phyloP scores from a whole-genome alignment of 23 red algal species.

The Gracilaria gracilis region DNA sequence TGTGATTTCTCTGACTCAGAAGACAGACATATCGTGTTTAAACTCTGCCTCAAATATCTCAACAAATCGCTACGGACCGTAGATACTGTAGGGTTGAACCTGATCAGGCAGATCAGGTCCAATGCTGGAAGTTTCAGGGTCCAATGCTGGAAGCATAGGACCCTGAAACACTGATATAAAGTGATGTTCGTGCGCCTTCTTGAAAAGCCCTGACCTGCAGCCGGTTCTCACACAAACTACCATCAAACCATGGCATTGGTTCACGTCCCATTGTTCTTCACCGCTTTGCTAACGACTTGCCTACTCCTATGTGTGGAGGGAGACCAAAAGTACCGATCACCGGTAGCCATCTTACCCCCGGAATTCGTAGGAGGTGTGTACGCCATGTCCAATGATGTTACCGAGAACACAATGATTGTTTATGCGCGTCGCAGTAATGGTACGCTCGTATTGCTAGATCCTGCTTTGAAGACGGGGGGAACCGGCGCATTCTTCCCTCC shows the following conservation, averaged over 20 bases:
- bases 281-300: not conserved
- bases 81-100: too few relatives aligned
- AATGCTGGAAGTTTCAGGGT: too few relatives aligned
- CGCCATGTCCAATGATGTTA: constrained; percentile 39
- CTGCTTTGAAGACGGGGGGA: constrained; percentile 31
- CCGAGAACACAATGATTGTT: constrained; percentile 35
- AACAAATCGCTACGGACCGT: too few relatives aligned
- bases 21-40: too few relatives aligned
- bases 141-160: too few relatives aligned
- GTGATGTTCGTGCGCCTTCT: too few relatives aligned
- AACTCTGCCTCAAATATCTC: too few relatives aligned
- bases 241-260: not conserved
- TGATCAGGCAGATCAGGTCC: too few relatives aligned
- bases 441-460: constrained; percentile 32
- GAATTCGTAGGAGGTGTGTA: constrained; percentile 36
- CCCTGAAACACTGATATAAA: too few relatives aligned
- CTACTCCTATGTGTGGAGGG: not conserved
- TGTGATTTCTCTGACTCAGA: too few relatives aligned
- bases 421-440: constrained; percentile 36
- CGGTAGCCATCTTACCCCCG: not conserved
- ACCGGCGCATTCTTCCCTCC: not conserved
- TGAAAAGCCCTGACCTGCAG: not conserved
- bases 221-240: not conserved
- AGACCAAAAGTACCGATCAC: too few relatives aligned
- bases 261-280: not conserved